Base-by-base conservation (phyloP, 1,284 basidiomycete genomes). In the Apiotrichum montevideense region DNA sequence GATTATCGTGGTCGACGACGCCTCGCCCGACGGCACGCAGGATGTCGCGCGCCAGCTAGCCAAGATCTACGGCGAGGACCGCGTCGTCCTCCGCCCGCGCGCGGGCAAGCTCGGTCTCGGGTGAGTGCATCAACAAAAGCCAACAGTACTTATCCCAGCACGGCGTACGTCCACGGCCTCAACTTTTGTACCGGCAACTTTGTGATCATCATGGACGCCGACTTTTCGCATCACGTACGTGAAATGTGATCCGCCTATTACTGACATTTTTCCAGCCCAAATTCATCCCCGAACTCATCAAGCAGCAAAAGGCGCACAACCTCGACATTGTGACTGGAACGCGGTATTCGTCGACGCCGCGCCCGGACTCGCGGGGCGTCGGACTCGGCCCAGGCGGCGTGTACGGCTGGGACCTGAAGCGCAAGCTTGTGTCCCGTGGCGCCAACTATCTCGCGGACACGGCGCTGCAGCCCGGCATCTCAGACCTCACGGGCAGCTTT, bases 121-220 rank as follows among this genome's bases (percentile, higher is more conserved):
- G 47, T 49, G 15, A 39, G 47, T 49, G 10, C 3, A 8, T 15
- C 5, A 5, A 14, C 2, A 6, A 33, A 66, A 85, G 84, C 67
- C 35, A 9, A 21, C 11, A 35, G 6, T 29, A n/a, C 47, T 49
- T 9, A 49, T n/a, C 1, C 7, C 47, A 49, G 47, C 53, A 93
- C 91, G 13, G 91, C 91, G 21, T 95, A 95, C 73, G 89, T 94
- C 52, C 88, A 95, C 72, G 91, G 91, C 10, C 80, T 95, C 52
- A 86, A 89, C 66, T 90, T 87, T 71, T 87, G 86, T 69, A 85
- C 87, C 0, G 91, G 91, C n/a, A 88, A 90, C 75, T 95, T 92
- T 78, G 89, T 93, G 39, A 89, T 94, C 69, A 94, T 95, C 74
- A 95, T 95, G 91, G 91, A 95, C 69, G 91, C 91, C 51, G 91